phyloP scores from a whole-genome alignment of 495 filamentous ascomycete species.

The Friedmanniomyces endolithicus region DNA sequence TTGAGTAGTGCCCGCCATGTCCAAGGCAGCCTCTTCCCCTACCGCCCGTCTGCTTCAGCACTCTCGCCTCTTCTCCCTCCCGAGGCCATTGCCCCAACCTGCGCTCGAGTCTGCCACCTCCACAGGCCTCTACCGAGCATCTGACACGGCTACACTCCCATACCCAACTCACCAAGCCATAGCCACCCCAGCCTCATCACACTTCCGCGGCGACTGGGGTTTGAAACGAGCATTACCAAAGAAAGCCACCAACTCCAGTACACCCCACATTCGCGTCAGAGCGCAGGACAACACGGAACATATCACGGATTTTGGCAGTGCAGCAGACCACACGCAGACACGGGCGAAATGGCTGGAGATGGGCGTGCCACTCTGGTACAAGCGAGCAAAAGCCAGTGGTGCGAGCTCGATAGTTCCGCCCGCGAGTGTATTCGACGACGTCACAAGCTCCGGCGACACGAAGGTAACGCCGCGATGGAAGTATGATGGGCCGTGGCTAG shows the following conservation, averaged over 20 bases:
- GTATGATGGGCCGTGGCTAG: slow-evolving; percentile 70
- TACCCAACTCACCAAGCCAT: slow-evolving; percentile 79
- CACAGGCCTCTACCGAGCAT: slow-evolving; percentile 27
- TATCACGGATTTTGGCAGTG: slow-evolving; percentile 79
- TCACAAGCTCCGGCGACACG: slow-evolving; percentile 36
- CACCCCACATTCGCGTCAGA: slow-evolving; percentile 56
- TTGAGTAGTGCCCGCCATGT: slow-evolving; percentile 12
- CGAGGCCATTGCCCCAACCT: slow-evolving; percentile 41
- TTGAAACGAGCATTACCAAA: slow-evolving; percentile 75
- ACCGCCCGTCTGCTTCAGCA: slow-evolving; percentile 52
- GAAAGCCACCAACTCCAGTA: slow-evolving; percentile 57
- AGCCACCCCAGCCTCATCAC: slow-evolving; percentile 64
- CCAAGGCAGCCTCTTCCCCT: slow-evolving; percentile 40
- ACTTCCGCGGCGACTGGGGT: slow-evolving; percentile 79
- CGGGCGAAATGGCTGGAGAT: slow-evolving; percentile 80
- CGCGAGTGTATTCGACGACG: slow-evolving; percentile 46
- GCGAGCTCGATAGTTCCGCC: not conserved
- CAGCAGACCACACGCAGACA: slow-evolving; percentile 68
- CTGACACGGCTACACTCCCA: slow-evolving; percentile 54
- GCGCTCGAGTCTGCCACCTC: slow-evolving; percentile 31
- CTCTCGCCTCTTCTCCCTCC: slow-evolving; percentile 54
- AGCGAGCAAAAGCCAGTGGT: not conserved
- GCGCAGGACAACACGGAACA: slow-evolving; percentile 80
- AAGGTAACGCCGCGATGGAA: slow-evolving; percentile 45
- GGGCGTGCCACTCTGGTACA: slow-evolving; percentile 49